phyloP scores from a whole-genome alignment of 768 basidiomycete genomes.

The Hydnomerulius pinastri region DNA sequence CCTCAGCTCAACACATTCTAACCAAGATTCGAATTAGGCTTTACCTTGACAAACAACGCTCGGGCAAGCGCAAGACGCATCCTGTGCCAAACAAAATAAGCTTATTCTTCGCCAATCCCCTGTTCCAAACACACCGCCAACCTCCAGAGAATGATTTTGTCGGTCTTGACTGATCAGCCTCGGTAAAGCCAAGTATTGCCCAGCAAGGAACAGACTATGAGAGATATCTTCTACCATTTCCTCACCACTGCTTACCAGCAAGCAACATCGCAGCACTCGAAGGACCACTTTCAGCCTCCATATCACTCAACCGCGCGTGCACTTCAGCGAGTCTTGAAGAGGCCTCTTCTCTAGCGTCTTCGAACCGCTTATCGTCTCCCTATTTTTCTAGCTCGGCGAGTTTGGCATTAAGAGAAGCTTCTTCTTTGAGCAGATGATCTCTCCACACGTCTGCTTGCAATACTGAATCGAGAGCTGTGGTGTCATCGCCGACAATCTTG shows the following conservation, averaged over 20 bases:
- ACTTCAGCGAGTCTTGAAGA: constrained; percentile 83
- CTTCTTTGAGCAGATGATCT: constrained; percentile 88
- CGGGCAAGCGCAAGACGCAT: constrained; percentile 96
- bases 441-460: constrained; percentile 99
- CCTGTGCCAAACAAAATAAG: constrained; percentile 38
- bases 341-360: constrained; percentile 85
- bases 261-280: constrained; percentile 86
- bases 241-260: constrained; percentile 56
- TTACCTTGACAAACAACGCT: constrained; percentile 92
- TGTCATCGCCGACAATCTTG: constrained; percentile 92
- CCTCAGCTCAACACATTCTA: constrained; percentile 6
- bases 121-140: constrained; percentile 66
- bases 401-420: constrained; percentile 69
- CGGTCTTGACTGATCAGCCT: constrained; percentile 79
- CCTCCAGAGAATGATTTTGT: constrained; percentile 93
- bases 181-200: constrained; percentile 87
- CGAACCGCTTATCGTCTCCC: constrained; percentile 77
- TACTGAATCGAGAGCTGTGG: constrained; percentile 88
- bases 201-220: background rate
- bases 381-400: constrained; percentile 73
- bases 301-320: constrained; percentile 89
- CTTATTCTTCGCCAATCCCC: background rate
- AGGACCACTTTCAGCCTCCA: constrained; percentile 98
- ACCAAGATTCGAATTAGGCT: background rate
- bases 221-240: background rate